Conservation (phyloP, 2,329 filamentous ascomycete species). For the Madurella mycetomatis region DNA sequence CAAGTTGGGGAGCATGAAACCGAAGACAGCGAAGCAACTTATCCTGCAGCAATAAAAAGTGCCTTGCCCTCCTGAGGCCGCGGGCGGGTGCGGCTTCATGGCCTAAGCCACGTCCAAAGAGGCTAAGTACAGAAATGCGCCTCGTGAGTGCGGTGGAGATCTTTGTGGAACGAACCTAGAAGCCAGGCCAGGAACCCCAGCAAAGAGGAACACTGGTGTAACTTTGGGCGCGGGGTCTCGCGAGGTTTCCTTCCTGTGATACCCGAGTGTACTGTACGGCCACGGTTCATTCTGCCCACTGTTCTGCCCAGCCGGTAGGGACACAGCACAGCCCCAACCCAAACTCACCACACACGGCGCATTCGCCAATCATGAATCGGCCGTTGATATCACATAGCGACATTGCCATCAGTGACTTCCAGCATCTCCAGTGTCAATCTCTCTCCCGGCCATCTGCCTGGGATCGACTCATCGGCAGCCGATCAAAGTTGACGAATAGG, state of each 20-base stretch:
- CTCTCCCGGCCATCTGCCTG: neutral
- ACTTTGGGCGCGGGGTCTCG: slow-evolving; percentile 2
- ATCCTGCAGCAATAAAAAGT: slow-evolving; percentile 3
- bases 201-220: neutral
- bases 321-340: slow-evolving; percentile 9
- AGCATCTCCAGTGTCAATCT: neutral
- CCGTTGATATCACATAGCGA: neutral
- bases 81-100: neutral
- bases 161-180: neutral
- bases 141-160: neutral
- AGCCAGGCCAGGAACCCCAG: too few species aligned
- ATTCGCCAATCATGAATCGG: slow-evolving; percentile 13
- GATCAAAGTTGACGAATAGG: neutral
- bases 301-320: slow-evolving; percentile 12
- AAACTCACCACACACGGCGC: neutral
- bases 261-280: too few species aligned
- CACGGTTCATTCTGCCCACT: slow-evolving; percentile 11
- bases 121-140: neutral
- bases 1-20: slow-evolving; percentile 6
- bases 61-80: slow-evolving; percentile 10
- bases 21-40: neutral
- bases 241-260: neutral
- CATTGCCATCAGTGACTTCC: neutral
- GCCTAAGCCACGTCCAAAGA: neutral
- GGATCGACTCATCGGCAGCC: neutral